Percentiles rank a stretch among this genome's conserved stretches.
Evolutionary conservation across 2,329 filamentous ascomycete genomes (phyloP).

Genomic region (Rutstroemia sydowiana): DNA sequence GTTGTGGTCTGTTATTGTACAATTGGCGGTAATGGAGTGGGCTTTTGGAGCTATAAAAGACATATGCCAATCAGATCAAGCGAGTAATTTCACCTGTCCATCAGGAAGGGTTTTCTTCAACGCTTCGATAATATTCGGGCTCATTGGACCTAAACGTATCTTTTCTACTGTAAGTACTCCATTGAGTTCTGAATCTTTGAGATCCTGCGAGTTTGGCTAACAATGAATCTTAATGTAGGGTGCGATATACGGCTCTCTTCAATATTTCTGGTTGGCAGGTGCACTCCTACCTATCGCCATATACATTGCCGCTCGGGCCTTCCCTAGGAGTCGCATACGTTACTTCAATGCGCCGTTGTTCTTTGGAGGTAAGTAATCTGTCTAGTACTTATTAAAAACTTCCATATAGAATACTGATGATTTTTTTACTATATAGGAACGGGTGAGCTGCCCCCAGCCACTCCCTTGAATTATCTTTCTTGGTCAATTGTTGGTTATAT

Average conservation of each 20-base stretch:
- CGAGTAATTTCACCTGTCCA: constrained; percentile 42
- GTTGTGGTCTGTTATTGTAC: constrained; percentile 58
- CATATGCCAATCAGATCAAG: constrained; percentile 47
- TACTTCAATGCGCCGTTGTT: constrained; percentile 11
- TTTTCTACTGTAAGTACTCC: neutral
- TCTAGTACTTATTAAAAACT: too few species aligned
- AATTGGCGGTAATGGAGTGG: constrained; percentile 57
- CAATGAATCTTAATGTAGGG: constrained; percentile 13
- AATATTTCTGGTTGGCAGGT: constrained; percentile 67
- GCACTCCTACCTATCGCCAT: constrained; percentile 53
- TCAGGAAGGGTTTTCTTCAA: constrained; percentile 43
- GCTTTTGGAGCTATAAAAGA: constrained; percentile 53
- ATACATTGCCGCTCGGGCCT: constrained; percentile 46
- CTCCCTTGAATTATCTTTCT: constrained; percentile 61
- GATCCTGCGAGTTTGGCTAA: too few species aligned
- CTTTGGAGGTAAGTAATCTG: constrained; percentile 1
- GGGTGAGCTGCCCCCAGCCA: constrained; percentile 51
- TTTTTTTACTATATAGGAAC: neutral
- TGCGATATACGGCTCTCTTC: constrained; percentile 54
- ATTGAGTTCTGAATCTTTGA: too few species aligned
- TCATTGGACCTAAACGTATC: constrained; percentile 57
- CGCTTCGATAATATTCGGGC: constrained; percentile 68
- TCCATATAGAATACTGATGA: too few species aligned
- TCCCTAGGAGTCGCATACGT: constrained; percentile 53
- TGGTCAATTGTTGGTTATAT: constrained; percentile 59